These are phyloP conservation scores for Dactylonectria macrodidyma DNA, from an alignment of 2,329 filamentous ascomycete genomes.

Conservation along the genomic window DNA sequence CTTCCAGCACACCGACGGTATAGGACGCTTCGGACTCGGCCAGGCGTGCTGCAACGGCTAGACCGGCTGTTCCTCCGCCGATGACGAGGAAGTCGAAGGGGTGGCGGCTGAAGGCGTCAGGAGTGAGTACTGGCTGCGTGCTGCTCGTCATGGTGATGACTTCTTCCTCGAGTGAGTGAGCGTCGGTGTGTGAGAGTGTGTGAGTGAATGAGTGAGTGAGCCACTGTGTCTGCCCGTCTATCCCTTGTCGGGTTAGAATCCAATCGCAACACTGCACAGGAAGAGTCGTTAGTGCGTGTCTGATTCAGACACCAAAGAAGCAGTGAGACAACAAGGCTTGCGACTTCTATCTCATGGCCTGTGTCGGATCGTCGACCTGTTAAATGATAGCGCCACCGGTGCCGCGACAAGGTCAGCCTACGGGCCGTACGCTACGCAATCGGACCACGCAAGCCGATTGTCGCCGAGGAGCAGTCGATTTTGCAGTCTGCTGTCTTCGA, in stretches of 20 bases:
- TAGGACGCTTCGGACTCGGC: constrained; percentile 55
- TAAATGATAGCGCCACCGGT: constrained; percentile 1
- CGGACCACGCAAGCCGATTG: neutral
- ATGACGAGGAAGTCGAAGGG: constrained; percentile 59
- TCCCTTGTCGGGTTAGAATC: constrained; percentile 1
- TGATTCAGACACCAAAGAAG: neutral
- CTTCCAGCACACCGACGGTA: constrained; percentile 52
- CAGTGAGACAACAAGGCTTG: constrained; percentile 6
- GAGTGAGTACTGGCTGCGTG: constrained; percentile 9
- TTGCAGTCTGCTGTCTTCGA: no score
- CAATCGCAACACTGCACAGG: constrained; percentile 22
- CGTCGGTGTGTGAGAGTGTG: no score
- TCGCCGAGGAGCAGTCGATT: neutral
- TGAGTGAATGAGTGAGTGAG: neutral
- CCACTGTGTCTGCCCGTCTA: neutral
- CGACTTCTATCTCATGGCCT: neutral
- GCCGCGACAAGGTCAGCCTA: neutral
- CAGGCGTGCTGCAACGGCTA: constrained; percentile 65
- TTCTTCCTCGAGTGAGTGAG: no score
- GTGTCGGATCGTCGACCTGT: neutral
- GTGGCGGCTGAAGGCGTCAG: constrained; percentile 43
- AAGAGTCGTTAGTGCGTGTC: neutral
- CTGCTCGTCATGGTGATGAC: constrained; percentile 25
- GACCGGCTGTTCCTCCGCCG: constrained; percentile 69
- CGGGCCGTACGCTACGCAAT: neutral